These are phyloP conservation scores for Bruguiera gymnorhiza DNA, from an alignment of 345 rosid genomes.

Conservation along the genomic window DNA sequence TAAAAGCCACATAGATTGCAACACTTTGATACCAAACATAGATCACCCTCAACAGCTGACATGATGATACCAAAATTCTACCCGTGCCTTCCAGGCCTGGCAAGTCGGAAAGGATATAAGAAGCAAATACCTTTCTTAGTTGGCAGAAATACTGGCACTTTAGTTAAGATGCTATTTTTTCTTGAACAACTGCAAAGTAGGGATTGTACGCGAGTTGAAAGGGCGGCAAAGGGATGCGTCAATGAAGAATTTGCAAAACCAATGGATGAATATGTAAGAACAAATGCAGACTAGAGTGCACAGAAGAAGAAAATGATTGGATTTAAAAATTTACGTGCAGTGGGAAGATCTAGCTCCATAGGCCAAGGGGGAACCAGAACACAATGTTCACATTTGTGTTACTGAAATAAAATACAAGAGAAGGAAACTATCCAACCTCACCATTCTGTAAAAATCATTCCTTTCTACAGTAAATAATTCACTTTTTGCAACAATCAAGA, in stretches of 20 bases:
- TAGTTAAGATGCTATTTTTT: no score
- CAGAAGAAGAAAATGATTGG: no score
- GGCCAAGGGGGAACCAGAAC: no score
- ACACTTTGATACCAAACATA: background rate
- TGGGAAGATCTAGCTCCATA: no score
- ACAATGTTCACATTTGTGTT: background rate
- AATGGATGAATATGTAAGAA: slow-evolving; percentile 45
- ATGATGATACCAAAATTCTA: background rate
- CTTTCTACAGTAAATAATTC: background rate
- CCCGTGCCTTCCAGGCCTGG: no score
- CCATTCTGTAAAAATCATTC: background rate
- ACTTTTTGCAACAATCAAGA: no score
- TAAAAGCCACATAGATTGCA: background rate
- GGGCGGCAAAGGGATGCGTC: no score
- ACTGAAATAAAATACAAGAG: background rate
- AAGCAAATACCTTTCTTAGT: background rate
- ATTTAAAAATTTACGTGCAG: no score
- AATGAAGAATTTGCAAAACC: slow-evolving; percentile 38
- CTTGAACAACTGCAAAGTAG: no score
- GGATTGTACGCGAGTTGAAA: no score
- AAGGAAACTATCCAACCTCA: background rate
- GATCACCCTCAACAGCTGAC: slow-evolving; percentile 1
- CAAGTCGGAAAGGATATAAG: background rate
- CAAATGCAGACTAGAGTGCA: background rate
- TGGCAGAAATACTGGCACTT: no score